Evolutionary conservation across 495 filamentous ascomycete genomes (phyloP), one percentile per base, ranked within the genome.

Genomic region (Echria macrotheca): DNA sequence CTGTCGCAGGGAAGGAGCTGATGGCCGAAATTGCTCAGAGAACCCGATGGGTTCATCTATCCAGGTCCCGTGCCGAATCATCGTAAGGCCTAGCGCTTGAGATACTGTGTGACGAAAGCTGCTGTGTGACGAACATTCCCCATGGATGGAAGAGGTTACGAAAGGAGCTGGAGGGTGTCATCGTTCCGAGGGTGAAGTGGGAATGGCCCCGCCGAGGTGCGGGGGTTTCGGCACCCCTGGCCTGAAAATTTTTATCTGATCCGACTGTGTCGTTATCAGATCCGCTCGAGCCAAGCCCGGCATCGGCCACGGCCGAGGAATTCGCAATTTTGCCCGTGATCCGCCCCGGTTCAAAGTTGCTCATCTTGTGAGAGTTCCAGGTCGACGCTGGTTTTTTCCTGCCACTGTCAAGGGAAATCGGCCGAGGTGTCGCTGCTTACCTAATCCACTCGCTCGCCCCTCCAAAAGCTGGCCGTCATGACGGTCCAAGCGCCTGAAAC

Each of bases 231-330:
- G 28, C 28, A 6, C 12, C 6, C 12, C 12, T 31, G 6, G 28
- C 28, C 28, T 12, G 6, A 18, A 38, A 53, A 40, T 15, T 44
- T 47, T 57, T 53, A 57, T 57, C 54, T 44, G 54, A 57, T 57
- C 54, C 54, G 54, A 22, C 44, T 23, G 18, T 46, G 33, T 37
- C 41, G 40, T 57, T 54, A 57, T 57, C 54, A 57, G 54, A 57
- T 57, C 54, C 54, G 54, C 45, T 17, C 5, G 15, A 8, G 54
- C 54, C 54, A 57, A 57, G 54, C 50, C 53, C 54, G 54, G 54
- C 45, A 57, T 54, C 54, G 54, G 53, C 35, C 25, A 12, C 12
- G 7, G 28, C 28, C 28, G n/a, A n/a, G n/a, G n/a, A n/a, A 31
- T 31, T 31, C 28, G 28, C 28, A 31, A 31, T 6, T 31, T 31